Base-by-base conservation (phyloP, 208 protist species). In the Crithidia mellificae region DNA sequence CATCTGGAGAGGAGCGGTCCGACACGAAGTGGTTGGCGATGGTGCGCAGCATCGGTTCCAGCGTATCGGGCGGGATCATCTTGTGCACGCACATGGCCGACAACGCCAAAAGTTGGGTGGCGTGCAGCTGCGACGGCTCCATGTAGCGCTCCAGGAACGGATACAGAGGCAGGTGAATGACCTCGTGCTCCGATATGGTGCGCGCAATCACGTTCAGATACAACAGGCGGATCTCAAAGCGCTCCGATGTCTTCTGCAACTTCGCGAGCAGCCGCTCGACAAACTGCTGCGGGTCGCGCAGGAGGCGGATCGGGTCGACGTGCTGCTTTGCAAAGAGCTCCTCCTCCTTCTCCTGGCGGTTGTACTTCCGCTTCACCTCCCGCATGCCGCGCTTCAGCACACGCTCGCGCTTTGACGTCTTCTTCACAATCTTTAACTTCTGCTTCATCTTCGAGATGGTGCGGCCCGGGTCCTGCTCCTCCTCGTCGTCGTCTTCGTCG, bases 1-100 rank as follows among this genome's bases (percentile, higher is more conserved):
- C 83, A 63, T 99, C 98, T 19, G 90, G 76, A 19, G 87, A 83
- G 29, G 92, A 93, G 19, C 91, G 82, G 65, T 99, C 98, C 5
- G 84, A 93, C 0, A 99, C 96, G 80, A 99, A 99, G 70, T 99
- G 93, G 75, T 98, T 96, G 0, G 92, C 95, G 43, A 99, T 92
- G 19, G 94, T 78, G 63, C 78, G 86, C 51, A 99, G 72, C n/a
- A 99, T 70, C 38, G 93, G 91, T 72, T 97, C 83, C 34, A 96
- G 49, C 0, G 79, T 77, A 36, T 99, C 98, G 0, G 98, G 97
- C 11, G 97, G 96, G 8, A 99, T 81, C 54, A 98, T 81, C 15
- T 86, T 81, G 72, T 99, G 98, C 34, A 96, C 93, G 30, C 97
- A 95, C 91, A 98, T 98, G 6, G 96, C 85, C 19, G 89, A 87